Conservation (phyloP, 768 basidiomycete species). For the Collybia sordida region DNA sequence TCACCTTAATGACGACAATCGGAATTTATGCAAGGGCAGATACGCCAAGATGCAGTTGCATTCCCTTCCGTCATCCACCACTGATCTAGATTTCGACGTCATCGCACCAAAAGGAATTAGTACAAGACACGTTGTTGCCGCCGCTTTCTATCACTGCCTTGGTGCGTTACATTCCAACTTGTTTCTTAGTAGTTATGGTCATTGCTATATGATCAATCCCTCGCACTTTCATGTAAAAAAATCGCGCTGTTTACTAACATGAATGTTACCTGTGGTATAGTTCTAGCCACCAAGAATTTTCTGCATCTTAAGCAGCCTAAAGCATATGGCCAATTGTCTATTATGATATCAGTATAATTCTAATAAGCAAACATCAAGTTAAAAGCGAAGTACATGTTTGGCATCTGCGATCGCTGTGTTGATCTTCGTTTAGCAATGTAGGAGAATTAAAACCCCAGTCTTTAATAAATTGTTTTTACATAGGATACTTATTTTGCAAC, state of each 20-base stretch:
- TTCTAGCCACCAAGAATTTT: constrained; percentile 75
- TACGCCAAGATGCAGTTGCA: constrained; percentile 77
- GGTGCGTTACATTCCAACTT: constrained; percentile 41
- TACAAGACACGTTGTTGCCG: constrained; percentile 75
- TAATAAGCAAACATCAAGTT: too few relatives aligned
- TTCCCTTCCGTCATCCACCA: constrained; percentile 47
- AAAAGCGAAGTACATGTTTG: too few relatives aligned
- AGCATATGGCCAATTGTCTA: constrained; percentile 55
- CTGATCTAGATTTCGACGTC: constrained; percentile 57
- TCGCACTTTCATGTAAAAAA: neutral
- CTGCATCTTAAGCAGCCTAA: constrained; percentile 58
- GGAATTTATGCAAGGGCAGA: constrained; percentile 34
- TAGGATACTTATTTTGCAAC: too few relatives aligned
- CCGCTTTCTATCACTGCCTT: constrained; percentile 84
- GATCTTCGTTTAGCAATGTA: too few relatives aligned
- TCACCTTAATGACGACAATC: constrained; percentile 7
- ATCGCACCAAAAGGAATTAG: constrained; percentile 67
- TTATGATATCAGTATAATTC: constrained; percentile 29
- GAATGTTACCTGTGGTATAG: constrained; percentile 33
- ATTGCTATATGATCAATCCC: neutral
- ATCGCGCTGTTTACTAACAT: constrained; percentile 3
- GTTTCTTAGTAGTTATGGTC: neutral
- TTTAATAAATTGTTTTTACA: too few relatives aligned
- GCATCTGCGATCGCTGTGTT: too few relatives aligned
- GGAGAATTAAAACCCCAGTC: too few relatives aligned